Conservation (phyloP, 2,329 filamentous ascomycete species). For the Xylariaceae sp. region DNA sequence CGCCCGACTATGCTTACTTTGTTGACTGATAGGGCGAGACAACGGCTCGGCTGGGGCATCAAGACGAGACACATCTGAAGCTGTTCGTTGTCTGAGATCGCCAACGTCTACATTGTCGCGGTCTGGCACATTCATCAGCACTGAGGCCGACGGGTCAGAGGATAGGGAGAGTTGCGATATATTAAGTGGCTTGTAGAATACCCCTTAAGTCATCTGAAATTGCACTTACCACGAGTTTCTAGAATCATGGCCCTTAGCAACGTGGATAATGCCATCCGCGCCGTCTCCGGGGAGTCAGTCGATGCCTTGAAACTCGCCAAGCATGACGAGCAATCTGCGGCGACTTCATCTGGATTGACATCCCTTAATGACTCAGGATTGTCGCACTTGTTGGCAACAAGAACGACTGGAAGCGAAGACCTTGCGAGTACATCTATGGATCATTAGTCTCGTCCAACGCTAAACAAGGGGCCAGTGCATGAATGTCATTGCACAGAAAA, state of each 20-base stretch:
- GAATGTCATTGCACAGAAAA: neutral
- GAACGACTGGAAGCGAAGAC: constrained; percentile 66
- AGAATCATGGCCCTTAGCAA: constrained; percentile 68
- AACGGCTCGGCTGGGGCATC: constrained; percentile 49
- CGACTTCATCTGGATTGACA: constrained; percentile 62
- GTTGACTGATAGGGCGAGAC: constrained; percentile 51
- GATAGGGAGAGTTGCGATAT: neutral
- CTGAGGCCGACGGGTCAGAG: neutral
- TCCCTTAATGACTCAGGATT: constrained; percentile 63
- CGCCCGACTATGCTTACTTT: constrained; percentile 63
- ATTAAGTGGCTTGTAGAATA: neutral
- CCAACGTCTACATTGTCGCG: constrained; percentile 39
- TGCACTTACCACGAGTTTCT: constrained; percentile 60
- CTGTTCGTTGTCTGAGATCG: constrained; percentile 49
- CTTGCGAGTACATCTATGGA: constrained; percentile 65
- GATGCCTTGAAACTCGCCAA: constrained; percentile 72
- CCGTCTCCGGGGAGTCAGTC: constrained; percentile 61
- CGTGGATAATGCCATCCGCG: constrained; percentile 68
- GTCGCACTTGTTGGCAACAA: constrained; percentile 90
- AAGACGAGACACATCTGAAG: constrained; percentile 54
- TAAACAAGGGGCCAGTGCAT: neutral
- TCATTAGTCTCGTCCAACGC: constrained; percentile 20
- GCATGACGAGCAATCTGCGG: constrained; percentile 60
- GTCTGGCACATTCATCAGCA: constrained; percentile 19
- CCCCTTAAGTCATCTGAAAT: neutral